Conservation (phyloP, 345 rosid species). For the Citropsis articulata region DNA sequence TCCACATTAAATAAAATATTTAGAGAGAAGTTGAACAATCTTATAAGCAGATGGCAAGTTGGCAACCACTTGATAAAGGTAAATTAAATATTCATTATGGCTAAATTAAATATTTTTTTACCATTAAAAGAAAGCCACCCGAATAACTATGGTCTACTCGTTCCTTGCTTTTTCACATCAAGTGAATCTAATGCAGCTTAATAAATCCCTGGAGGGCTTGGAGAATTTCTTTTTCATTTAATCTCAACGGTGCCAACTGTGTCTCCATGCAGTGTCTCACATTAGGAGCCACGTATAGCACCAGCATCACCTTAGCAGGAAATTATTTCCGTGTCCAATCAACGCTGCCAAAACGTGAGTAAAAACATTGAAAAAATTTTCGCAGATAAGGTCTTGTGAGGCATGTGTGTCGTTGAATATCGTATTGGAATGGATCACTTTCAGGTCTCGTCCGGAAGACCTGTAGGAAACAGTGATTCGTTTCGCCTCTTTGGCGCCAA, state of each 20-base stretch:
- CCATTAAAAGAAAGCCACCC: not conserved
- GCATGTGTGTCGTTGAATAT: too few species aligned
- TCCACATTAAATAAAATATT: not conserved
- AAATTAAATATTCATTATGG: not conserved
- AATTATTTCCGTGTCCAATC: too few species aligned
- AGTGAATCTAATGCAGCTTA: not conserved
- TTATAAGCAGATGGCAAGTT: not conserved
- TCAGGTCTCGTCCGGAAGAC: conserved; percentile 12
- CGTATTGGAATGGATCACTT: conserved; percentile 11
- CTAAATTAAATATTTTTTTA: too few species aligned
- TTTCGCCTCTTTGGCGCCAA: conserved; percentile 16
- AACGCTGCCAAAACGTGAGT: too few species aligned
- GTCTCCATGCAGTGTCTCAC: not conserved
- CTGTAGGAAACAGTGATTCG: conserved; percentile 14
- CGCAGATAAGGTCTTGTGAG: too few species aligned
- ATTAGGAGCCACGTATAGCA: not conserved
- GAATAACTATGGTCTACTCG: not conserved
- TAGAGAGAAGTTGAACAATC: not conserved
- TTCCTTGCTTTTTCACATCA: not conserved
- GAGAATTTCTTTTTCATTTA: not conserved
- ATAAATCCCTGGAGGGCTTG: not conserved
- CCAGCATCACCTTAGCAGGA: not conserved
- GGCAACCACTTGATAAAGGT: not conserved
- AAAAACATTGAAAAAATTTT: too few species aligned
- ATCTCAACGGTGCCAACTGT: not conserved